phyloP scores from a whole-genome alignment of 306 rosid genomes.

The Abrus precatorius region DNA sequence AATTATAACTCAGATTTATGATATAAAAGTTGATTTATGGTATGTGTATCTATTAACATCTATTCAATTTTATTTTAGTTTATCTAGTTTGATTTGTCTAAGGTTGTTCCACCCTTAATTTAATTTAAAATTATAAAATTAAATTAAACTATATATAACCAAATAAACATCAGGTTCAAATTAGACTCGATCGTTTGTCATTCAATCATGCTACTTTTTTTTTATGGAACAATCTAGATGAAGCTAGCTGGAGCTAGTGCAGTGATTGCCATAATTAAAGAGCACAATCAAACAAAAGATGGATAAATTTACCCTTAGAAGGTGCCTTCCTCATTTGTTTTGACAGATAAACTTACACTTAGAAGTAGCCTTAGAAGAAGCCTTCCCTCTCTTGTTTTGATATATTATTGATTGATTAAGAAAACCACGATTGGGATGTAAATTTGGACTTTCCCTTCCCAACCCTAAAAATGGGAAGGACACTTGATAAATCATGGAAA shows the following conservation, averaged over 20 bases:
- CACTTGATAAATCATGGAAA: constrained; percentile 23
- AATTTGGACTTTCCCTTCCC: constrained; percentile 1
- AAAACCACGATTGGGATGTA: constrained; percentile 14
- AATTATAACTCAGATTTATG: too few species aligned
- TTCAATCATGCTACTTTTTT: background rate
- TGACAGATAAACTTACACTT: background rate
- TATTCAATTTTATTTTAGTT: background rate
- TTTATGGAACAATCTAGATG: background rate
- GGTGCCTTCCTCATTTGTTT: background rate
- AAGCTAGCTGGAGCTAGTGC: background rate
- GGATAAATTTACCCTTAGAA: constrained; percentile 34
- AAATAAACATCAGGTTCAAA: background rate
- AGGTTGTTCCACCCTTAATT: background rate
- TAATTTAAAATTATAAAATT: background rate
- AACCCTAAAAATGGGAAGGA: background rate
- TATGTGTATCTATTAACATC: too few species aligned
- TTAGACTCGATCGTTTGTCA: background rate
- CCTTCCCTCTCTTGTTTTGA: background rate
- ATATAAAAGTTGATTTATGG: too few species aligned
- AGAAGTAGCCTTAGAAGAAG: background rate
- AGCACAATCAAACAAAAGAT: constrained; percentile 9
- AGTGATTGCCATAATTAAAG: background rate
- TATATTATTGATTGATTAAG: constrained; percentile 24
- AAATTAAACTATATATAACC: background rate
- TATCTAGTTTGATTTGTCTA: background rate